Base-by-base conservation (phyloP, 805 yeast genomes). In the Saccharomycopsis sp. region DNA sequence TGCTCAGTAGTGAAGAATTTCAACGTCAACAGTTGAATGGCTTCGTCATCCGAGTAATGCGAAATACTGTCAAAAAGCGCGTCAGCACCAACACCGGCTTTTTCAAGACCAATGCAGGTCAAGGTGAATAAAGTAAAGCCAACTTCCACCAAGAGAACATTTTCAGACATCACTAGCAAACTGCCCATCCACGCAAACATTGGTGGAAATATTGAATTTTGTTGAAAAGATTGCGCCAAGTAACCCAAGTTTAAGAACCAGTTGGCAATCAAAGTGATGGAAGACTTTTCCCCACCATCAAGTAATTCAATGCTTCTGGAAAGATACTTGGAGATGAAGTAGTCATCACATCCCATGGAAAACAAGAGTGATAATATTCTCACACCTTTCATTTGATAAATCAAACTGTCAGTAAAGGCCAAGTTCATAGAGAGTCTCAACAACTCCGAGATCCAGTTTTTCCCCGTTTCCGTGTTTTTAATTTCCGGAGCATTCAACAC, bases 341-440 rank as follows among this genome's bases (percentile, higher is more conserved):
- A 16, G 15, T 45, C 48, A 13, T 25, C 26, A 13, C 27, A 31
- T 10, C 48, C 45, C 8, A 37, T 15, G 10, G 30, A 18, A 6
- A 32, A 31, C 26, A 45, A 35, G 16, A 33, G 31, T 3, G 42
- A 42, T 12, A 36, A 17, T n/a, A 45, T 27, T 23, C 26, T 21
- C 3, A 41, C n/a, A 6, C 36, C 42, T 19, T 35, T 36, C 9
- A 31, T 21, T 30, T 45, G 48, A 27, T 38, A 45, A 13, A 36
- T 30, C 12, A 42, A 33, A 22, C 30, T 15, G 6, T 41, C 27
- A 18, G 40, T 32, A 29, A 18, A 22, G 8, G 26, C 19, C 8
- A 44, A 35, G n/a, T 31, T 30, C 17, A 18, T 17, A 4, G 36
- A 21, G 18, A 42, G 21, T 12, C 18, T 8, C 9, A 38, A 7